Evolutionary conservation across 2,329 filamentous ascomycete genomes (phyloP).

Genomic region (Hypoxylon sp.): DNA sequence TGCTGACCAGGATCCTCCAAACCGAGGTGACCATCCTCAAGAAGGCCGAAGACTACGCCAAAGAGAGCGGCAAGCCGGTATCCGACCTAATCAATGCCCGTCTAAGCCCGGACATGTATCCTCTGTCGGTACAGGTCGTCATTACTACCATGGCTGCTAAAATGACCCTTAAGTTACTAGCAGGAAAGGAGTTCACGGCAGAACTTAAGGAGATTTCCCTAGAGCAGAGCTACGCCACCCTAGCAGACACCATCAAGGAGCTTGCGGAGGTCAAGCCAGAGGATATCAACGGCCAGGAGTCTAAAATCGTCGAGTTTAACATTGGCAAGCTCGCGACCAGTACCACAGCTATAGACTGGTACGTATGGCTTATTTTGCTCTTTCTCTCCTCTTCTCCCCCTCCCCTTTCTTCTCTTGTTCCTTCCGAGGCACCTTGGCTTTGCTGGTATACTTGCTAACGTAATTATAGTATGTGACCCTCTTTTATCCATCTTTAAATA

Average conservation of each 20-base stretch:
- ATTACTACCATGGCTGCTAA: constrained; percentile 49
- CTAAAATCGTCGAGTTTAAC: constrained; percentile 51
- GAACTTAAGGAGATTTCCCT: constrained; percentile 54
- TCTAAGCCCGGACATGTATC: constrained; percentile 61
- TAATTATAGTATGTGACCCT: constrained; percentile 14
- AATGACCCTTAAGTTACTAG: constrained; percentile 53
- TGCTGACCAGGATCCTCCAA: constrained; percentile 53
- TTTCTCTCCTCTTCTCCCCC: not conserved
- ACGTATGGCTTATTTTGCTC: constrained; percentile 4
- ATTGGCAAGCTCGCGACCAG: constrained; percentile 53
- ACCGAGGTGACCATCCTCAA: constrained; percentile 56
- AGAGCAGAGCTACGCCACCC: constrained; percentile 55
- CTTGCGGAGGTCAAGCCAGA: constrained; percentile 54
- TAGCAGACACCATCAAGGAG: constrained; percentile 52
- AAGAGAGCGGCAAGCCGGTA: constrained; percentile 46
- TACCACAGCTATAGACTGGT: constrained; percentile 56
- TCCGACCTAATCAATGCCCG: constrained; percentile 52
- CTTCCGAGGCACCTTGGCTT: not conserved
- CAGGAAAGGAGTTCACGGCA: constrained; percentile 53
- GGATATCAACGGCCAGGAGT: constrained; percentile 54
- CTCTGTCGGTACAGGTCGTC: constrained; percentile 60
- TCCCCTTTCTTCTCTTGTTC: too few species aligned
- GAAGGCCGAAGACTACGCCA: constrained; percentile 56
- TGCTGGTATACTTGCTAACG: constrained; percentile 8
- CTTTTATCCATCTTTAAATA: not conserved